These are phyloP conservation scores for Chenopodium album DNA, from an alignment of 148 eudicot species.

Conservation along the genomic window DNA sequence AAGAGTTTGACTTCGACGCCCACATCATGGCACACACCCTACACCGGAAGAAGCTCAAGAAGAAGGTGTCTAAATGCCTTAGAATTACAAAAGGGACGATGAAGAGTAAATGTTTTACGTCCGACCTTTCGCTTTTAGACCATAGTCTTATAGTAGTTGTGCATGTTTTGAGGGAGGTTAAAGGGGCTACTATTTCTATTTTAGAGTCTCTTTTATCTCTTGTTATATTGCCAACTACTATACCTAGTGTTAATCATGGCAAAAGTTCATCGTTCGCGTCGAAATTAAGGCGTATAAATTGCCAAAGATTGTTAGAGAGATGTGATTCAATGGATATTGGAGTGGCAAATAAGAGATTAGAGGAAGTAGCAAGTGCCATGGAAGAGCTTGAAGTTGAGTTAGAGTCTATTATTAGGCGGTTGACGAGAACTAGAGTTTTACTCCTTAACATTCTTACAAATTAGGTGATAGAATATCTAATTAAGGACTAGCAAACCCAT, in stretches of 20 bases:
- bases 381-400: conserved; percentile 58
- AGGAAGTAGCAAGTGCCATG: conserved; percentile 45
- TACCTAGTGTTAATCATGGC: conserved; percentile 25
- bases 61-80: conserved; percentile 44
- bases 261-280: conserved; percentile 28
- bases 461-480: background rate
- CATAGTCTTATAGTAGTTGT: conserved; percentile 52
- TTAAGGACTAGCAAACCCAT: background rate
- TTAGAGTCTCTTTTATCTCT: conserved; percentile 54
- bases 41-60: conserved; percentile 55
- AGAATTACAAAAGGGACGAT: conserved; percentile 45
- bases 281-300: conserved; percentile 41
- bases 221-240: conserved; percentile 42
- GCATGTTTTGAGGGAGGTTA: conserved; percentile 60
- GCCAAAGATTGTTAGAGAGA: conserved; percentile 39
- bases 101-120: conserved; percentile 23
- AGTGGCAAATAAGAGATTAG: conserved; percentile 40
- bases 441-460: conserved; percentile 61
- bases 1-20: conserved; percentile 21
- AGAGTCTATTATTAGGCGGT: conserved; percentile 57
- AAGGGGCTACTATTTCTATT: conserved; percentile 44
- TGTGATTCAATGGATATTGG: conserved; percentile 38
- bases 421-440: conserved; percentile 67
- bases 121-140: conserved; percentile 32
- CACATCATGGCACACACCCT: conserved; percentile 30